Conservation (phyloP, 2,329 filamentous ascomycete species). For the Alternaria postmessia region DNA sequence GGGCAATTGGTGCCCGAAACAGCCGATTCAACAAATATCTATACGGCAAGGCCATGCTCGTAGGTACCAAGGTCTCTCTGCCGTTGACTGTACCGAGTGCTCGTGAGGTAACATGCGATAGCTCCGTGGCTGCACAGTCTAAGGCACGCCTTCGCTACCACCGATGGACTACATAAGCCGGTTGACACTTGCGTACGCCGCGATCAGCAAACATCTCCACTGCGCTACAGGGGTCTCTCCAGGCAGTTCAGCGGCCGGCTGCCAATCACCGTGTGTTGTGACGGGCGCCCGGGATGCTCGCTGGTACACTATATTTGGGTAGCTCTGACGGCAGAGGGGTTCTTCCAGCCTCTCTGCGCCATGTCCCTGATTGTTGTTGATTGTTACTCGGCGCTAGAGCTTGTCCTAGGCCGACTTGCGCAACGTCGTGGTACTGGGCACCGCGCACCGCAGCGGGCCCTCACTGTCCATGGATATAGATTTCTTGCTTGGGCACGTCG, state of each 20-base stretch:
- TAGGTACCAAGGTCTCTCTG: constrained; percentile 21
- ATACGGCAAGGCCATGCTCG: constrained; percentile 5
- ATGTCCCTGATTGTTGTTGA: constrained; percentile 40
- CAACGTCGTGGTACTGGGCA: constrained; percentile 33
- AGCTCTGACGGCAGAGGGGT: constrained; percentile 35
- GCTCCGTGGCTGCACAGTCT: constrained; percentile 31
- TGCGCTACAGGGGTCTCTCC: constrained; percentile 42
- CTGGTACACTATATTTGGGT: constrained; percentile 46
- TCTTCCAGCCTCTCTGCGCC: constrained; percentile 24
- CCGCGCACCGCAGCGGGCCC: constrained; percentile 31
- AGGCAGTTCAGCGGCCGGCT: constrained; percentile 30
- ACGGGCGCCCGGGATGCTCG: constrained; percentile 29
- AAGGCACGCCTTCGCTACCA: constrained; percentile 34
- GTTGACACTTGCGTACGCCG: constrained; percentile 35
- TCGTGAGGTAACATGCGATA: constrained; percentile 17
- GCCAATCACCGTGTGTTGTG: constrained; percentile 42
- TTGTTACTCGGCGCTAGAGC: constrained; percentile 36
- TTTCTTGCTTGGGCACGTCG: constrained; percentile 6
- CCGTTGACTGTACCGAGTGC: constrained; percentile 23
- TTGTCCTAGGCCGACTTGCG: constrained; percentile 17
- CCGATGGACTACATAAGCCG: constrained; percentile 34
- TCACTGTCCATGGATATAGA: neutral
- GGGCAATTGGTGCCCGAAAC: constrained; percentile 28
- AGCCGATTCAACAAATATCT: constrained; percentile 23
- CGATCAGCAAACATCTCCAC: constrained; percentile 51